phyloP scores from a whole-genome alignment of 331 rosid genomes.

The Acacia pycnantha region DNA sequence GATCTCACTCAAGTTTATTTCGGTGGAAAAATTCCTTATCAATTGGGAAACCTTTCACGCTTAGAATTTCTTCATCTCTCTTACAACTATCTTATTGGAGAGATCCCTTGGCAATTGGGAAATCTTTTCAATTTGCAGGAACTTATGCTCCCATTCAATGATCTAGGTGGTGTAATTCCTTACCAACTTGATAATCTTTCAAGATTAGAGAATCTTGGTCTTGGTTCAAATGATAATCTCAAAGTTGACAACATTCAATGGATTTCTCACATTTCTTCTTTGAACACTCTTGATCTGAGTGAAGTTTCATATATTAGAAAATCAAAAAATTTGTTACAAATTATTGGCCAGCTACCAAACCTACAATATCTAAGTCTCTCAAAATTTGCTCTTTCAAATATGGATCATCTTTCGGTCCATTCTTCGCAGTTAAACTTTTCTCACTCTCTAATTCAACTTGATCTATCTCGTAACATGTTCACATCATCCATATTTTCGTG shows the following conservation, averaged over 20 bases:
- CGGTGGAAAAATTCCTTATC: background rate
- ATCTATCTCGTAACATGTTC: background rate
- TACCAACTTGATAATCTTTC: constrained; percentile 29
- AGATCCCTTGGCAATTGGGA: background rate
- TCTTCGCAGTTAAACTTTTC: background rate
- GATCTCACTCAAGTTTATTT: background rate
- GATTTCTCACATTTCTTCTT: background rate
- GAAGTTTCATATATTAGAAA: background rate
- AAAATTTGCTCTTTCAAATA: background rate
- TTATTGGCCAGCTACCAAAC: background rate
- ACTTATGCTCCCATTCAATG: background rate
- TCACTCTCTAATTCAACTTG: background rate
- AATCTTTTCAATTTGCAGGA: background rate
- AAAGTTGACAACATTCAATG: background rate
- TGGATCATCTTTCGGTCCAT: background rate
- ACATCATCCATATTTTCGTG: background rate
- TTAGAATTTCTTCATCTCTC: background rate
- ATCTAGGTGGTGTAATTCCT: background rate
- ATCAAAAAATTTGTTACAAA: background rate
- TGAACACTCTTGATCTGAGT: background rate
- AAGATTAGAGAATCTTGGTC: constrained; percentile 26
- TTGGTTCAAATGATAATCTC: background rate
- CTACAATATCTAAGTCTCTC: background rate
- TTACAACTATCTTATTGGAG: background rate
- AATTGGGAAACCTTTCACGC: background rate